A percentile compares a stretch with the other conserved stretches of the same genome.
Evolutionary conservation across 345 rosid genomes (phyloP).

Genomic region (Acer yangbiense): DNA sequence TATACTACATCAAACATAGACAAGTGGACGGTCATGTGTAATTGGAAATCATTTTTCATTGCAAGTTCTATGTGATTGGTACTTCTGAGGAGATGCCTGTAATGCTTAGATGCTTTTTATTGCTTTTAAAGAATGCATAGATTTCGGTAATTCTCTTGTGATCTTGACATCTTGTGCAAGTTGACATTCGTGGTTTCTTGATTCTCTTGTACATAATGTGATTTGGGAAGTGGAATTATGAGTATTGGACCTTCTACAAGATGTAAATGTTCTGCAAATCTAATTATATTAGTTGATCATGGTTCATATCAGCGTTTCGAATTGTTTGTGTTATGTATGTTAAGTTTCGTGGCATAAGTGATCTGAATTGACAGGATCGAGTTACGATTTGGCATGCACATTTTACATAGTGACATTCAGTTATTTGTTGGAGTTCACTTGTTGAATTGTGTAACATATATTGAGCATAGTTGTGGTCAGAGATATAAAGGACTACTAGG

Average conservation of each 20-base stretch:
- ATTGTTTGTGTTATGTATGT: neutral
- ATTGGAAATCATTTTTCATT: neutral
- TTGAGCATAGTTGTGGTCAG: neutral
- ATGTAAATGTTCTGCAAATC: neutral
- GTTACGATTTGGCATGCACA: neutral
- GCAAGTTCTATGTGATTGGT: neutral
- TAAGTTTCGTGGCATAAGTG: neutral
- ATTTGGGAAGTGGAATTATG: neutral
- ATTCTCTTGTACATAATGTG: constrained; percentile 1
- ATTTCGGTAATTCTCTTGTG: neutral
- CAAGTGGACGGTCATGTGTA: neutral
- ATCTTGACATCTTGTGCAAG: neutral
- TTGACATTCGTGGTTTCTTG: neutral
- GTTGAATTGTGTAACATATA: neutral
- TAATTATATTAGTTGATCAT: neutral
- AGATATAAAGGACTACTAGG: neutral
- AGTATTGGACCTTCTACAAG: neutral
- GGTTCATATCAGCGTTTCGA: neutral
- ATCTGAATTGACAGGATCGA: neutral
- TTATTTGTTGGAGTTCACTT: neutral
- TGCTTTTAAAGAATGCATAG: no score
- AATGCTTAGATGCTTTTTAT: no score
- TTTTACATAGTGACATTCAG: neutral
- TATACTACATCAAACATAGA: neutral
- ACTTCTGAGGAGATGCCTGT: neutral